phyloP scores from a whole-genome alignment of 2,329 filamentous ascomycete species.

The Mariannaea sp. region DNA sequence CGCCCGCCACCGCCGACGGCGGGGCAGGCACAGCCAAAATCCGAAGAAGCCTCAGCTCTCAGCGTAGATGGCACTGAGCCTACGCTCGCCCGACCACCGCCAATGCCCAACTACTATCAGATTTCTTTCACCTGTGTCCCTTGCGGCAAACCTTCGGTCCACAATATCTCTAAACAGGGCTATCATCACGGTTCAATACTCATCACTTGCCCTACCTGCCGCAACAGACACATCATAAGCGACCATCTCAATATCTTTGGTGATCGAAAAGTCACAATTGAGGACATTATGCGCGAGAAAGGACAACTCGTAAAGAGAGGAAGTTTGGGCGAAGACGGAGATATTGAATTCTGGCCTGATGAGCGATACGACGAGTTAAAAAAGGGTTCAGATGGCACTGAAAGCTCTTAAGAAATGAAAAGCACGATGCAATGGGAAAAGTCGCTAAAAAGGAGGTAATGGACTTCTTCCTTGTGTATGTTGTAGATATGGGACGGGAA shows the following conservation, averaged over 20 bases:
- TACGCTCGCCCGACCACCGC: constrained; percentile 39
- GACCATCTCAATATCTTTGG: constrained; percentile 85
- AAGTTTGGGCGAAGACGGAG: constrained; percentile 74
- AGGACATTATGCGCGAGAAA: constrained; percentile 77
- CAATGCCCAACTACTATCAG: constrained; percentile 72
- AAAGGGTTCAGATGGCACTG: constrained; percentile 23
- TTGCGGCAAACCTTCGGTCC: constrained; percentile 78
- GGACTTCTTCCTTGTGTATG: no score
- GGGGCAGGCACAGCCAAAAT: constrained; percentile 19
- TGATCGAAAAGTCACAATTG: constrained; percentile 70
- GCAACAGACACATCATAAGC: constrained; percentile 86
- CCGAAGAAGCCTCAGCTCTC: constrained; percentile 9
- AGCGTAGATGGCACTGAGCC: constrained; percentile 30
- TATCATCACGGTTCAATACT: constrained; percentile 91
- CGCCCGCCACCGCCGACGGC: constrained; percentile 37
- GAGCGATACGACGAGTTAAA: constrained; percentile 45
- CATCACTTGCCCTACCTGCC: constrained; percentile 85
- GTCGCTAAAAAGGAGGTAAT: no score
- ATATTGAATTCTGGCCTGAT: constrained; percentile 91
- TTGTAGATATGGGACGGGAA: no score
- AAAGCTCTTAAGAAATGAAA: constrained; percentile 2
- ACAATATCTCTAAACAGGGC: constrained; percentile 89
- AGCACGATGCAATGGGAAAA: no score
- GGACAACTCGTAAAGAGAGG: constrained; percentile 76
- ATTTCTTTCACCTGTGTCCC: constrained; percentile 92